Conservation (phyloP, 345 rosid species). For the Syzygium aromaticum region DNA sequence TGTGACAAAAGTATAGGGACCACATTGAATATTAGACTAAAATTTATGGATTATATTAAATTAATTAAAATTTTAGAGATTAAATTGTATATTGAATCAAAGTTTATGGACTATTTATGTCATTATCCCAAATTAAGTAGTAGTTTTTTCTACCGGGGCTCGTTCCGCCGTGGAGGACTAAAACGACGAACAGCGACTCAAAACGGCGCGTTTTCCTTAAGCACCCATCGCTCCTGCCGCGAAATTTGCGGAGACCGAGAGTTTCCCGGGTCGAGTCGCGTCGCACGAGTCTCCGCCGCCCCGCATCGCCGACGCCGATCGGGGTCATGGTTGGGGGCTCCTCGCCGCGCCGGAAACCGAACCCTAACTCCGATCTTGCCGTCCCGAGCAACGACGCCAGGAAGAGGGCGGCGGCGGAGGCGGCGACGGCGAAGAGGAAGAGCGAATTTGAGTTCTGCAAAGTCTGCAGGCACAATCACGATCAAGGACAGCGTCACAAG, state of each 20-base stretch:
- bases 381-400: neutral
- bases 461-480: conserved; percentile 60
- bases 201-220: neutral
- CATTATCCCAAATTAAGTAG: neutral
- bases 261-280: neutral
- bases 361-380: neutral
- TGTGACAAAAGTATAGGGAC: too few relatives aligned
- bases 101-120: too few relatives aligned
- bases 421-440: conserved; percentile 15
- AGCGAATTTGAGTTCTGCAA: conserved; percentile 62
- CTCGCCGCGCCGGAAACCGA: neutral
- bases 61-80: too few relatives aligned
- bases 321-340: neutral
- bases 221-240: neutral
- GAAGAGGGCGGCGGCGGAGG: neutral
- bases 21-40: too few relatives aligned
- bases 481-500: conserved; percentile 67
- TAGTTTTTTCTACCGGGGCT: neutral
- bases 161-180: neutral
- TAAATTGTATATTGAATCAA: too few relatives aligned
- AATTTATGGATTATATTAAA: too few relatives aligned
- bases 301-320: neutral
- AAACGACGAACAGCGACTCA: neutral
- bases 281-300: neutral
- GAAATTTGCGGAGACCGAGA: neutral